Base-by-base conservation (phyloP, 345 rosid species). In the Rhizophora apiculata region DNA sequence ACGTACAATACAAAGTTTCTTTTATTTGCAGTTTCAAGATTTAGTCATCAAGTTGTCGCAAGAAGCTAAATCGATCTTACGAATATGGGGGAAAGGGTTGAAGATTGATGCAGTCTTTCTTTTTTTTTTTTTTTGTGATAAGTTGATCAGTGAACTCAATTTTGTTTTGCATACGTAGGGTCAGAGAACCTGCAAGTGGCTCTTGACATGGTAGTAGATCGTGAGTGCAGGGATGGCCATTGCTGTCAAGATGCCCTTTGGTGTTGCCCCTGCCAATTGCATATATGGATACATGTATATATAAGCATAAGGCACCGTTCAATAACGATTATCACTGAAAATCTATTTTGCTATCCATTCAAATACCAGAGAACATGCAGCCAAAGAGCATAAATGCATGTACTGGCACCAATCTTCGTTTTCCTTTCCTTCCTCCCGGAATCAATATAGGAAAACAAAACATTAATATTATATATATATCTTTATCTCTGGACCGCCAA, bases 171-270 rank as follows among this genome's bases (percentile, higher is more conserved):
- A 3, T 43, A 15, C 1, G 5, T 0, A 0, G 18, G 5, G 49
- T 15, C 11, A 16, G 48, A 10, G 48, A 43, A 86, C 93, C 89
- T 88, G 90, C 68, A 89, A 72, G 65, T 89, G 91, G 80, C 91
- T 89, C 77, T 89, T 89, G 79, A 89, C 85, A 77, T 89, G 88
- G 76, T 80, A 89, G 76, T 80, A 89, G 67, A 89, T 87, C 13
- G 85, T 84, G 39, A 89, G 78, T 55, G 84, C 87, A 32, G 64
- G 74, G 26, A 79, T 57, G 64, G 54, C 63, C 91, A 86, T 85
- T 63, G 85, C 80, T 81, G 73, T 89, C 74, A 87, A 72, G 29
- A 89, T 81, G 21, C 91, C 89, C 77, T 80, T 85, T 0, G 91
- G 95, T 51, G 85, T 84, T 18, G 95, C 89, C 71, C 90, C 94